A percentile compares a stretch with the other conserved stretches of the same genome.
These are phyloP conservation scores for Coniosporium apollinis DNA, from an alignment of 495 filamentous ascomycete genomes.

Conservation along the genomic window DNA sequence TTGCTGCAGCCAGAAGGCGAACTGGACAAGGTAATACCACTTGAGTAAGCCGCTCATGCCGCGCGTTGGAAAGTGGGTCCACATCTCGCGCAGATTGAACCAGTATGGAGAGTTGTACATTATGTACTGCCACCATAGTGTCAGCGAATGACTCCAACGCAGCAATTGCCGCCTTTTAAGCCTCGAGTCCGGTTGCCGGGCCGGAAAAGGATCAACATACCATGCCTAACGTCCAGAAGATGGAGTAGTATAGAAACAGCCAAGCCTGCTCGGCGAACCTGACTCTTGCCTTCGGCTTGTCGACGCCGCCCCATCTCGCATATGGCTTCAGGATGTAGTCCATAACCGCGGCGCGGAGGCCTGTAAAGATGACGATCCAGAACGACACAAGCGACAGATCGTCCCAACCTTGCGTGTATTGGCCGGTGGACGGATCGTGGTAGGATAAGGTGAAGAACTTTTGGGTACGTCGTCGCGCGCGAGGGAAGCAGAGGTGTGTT, in stretches of 20 bases:
- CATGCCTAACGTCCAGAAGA: slow-evolving; percentile 71
- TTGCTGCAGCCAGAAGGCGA: slow-evolving; percentile 88
- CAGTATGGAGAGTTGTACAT: slow-evolving; percentile 63
- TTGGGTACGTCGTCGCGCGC: slow-evolving; percentile 54
- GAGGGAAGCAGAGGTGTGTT: slow-evolving; percentile 63
- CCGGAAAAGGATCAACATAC: slow-evolving; percentile 35
- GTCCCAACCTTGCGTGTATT: slow-evolving; percentile 59
- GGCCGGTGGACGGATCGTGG: slow-evolving; percentile 44
- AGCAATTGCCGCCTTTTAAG: not conserved
- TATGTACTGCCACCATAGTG: slow-evolving; percentile 53
- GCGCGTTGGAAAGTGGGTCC: slow-evolving; percentile 66
- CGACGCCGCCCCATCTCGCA: slow-evolving; percentile 49
- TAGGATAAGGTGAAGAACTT: slow-evolving; percentile 83
- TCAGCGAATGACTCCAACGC: no score
- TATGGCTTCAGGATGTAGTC: slow-evolving; percentile 72
- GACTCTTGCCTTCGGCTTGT: slow-evolving; percentile 51
- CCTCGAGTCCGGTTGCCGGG: slow-evolving; percentile 2
- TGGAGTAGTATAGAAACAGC: slow-evolving; percentile 60
- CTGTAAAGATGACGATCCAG: slow-evolving; percentile 73
- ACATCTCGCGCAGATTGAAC: slow-evolving; percentile 60
- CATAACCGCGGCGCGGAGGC: slow-evolving; percentile 66
- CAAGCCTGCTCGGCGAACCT: slow-evolving; percentile 90
- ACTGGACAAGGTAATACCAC: slow-evolving; percentile 80
- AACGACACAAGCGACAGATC: slow-evolving; percentile 66
- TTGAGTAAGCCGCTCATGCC: slow-evolving; percentile 60